These are phyloP conservation scores for Millerozyma miso DNA, from an alignment of 805 yeast genomes.

Conservation along the genomic window DNA sequence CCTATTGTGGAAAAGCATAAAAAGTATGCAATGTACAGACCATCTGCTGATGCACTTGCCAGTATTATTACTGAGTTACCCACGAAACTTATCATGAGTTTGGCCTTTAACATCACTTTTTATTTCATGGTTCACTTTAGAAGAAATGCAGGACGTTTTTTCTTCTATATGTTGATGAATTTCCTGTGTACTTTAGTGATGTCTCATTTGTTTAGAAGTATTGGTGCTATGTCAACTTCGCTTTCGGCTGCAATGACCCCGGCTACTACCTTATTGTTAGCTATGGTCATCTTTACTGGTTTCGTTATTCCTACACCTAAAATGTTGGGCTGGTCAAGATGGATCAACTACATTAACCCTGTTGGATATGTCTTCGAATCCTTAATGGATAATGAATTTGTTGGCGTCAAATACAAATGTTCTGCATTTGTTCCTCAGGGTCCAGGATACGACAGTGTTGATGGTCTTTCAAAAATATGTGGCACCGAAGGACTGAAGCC, in stretches of 20 bases:
- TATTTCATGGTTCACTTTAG: constrained; percentile 50
- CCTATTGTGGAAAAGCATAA: constrained; percentile 69
- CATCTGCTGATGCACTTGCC: constrained; percentile 70
- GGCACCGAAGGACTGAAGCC: constrained; percentile 55
- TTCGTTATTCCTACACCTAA: constrained; percentile 39
- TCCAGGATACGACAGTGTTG: constrained; percentile 40
- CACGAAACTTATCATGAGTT: constrained; percentile 40
- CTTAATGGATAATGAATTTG: constrained; percentile 63
- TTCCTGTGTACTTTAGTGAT: constrained; percentile 31
- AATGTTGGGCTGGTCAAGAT: constrained; percentile 64
- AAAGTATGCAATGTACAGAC: constrained; percentile 66
- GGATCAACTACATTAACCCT: constrained; percentile 42
- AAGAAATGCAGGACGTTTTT: constrained; percentile 33
- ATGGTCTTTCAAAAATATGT: constrained; percentile 46
- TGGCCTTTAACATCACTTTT: constrained; percentile 26
- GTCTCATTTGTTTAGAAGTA: constrained; percentile 39
- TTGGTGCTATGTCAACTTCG: constrained; percentile 40
- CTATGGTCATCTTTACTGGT: constrained; percentile 54
- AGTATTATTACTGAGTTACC: constrained; percentile 61
- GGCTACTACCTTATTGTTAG: constrained; percentile 43
- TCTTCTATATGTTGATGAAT: constrained; percentile 33
- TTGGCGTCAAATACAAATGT: constrained; percentile 53
- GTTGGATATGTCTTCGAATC: constrained; percentile 49
- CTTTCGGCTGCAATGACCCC: constrained; percentile 42
- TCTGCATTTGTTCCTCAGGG: constrained; percentile 59